A percentile compares a stretch with the other conserved stretches of the same genome.
Evolutionary conservation across 768 basidiomycete genomes (phyloP).

Genomic region (Lentinus tigrinus): DNA sequence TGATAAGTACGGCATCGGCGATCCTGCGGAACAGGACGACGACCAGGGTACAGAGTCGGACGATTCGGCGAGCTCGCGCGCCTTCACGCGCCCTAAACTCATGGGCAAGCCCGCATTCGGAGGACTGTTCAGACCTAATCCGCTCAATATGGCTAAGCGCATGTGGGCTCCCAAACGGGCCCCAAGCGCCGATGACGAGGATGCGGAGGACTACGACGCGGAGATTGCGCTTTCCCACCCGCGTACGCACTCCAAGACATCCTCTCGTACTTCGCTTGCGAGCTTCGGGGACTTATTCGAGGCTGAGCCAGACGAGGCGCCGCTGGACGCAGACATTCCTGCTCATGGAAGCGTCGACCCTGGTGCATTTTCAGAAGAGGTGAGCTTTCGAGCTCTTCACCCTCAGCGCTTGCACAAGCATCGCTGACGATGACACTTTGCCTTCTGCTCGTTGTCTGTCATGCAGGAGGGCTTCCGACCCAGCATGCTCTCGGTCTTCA

Average conservation of each 20-base stretch:
- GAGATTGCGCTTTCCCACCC: no score
- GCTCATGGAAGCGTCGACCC: conserved; percentile 11
- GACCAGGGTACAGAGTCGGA: conserved; percentile 16
- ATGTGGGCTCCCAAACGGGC: conserved; percentile 23
- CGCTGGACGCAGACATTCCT: background rate
- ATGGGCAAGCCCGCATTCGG: conserved; percentile 4
- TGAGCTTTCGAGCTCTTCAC: conserved; percentile 11
- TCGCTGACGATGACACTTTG: conserved; percentile 3
- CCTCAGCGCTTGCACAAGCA: conserved; percentile 2
- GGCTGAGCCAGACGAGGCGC: conserved; percentile 6
- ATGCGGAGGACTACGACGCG: conserved; percentile 1
- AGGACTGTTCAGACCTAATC: conserved; percentile 23
- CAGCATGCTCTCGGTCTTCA: conserved; percentile 15
- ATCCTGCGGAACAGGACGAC: conserved; percentile 11
- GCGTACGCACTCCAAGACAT: background rate
- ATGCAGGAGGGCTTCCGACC: conserved; percentile 17
- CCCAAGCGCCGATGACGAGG: background rate
- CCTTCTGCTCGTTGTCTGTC: background rate
- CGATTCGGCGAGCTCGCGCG: conserved; percentile 1
- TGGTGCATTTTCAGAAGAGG: conserved; percentile 19
- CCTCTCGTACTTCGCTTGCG: conserved; percentile 8
- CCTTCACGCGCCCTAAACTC: background rate
- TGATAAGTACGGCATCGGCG: background rate
- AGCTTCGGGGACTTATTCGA: conserved; percentile 16
- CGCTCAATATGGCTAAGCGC: conserved; percentile 28